These are phyloP conservation scores for Vigna trinervia DNA, from an alignment of 306 rosid genomes.

Conservation along the genomic window DNA sequence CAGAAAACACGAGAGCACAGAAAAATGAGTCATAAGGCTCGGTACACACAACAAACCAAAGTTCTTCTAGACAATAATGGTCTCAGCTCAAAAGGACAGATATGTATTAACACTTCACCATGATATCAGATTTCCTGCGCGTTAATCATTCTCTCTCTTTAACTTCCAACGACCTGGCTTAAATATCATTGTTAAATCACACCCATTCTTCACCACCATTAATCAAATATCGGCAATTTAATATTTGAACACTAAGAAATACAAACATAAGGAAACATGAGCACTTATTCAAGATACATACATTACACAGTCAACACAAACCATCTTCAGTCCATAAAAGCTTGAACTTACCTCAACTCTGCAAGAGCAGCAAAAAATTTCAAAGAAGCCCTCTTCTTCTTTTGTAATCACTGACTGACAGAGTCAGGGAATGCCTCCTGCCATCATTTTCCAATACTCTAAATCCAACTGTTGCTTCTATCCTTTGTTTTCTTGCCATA, in stretches of 20 bases:
- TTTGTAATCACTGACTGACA: conserved; percentile 84
- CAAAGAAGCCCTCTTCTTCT: conserved; percentile 90
- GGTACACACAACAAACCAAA: conserved; percentile 11
- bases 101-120: neutral
- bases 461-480: conserved; percentile 81
- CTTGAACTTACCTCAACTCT: conserved; percentile 38
- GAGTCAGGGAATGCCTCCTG: conserved; percentile 77
- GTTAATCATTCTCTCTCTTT: neutral
- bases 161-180: conserved; percentile 16
- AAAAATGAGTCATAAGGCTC: neutral
- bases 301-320: conserved; percentile 31
- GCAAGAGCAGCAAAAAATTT: conserved; percentile 43
- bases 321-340: conserved; percentile 26
- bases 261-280: conserved; percentile 20
- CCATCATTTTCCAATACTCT: conserved; percentile 84
- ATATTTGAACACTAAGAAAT: neutral
- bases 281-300: conserved; percentile 31
- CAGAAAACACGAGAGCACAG: conserved; percentile 15
- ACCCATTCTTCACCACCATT: conserved; percentile 23
- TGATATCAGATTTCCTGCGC: neutral
- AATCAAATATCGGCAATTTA: conserved; percentile 9
- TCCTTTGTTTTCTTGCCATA: conserved; percentile 79
- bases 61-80: neutral
- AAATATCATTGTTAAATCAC: neutral
- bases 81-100: conserved; percentile 5